Conservation (phyloP, 176 grass and related monocot species). For the Aegilops umbellulata region DNA sequence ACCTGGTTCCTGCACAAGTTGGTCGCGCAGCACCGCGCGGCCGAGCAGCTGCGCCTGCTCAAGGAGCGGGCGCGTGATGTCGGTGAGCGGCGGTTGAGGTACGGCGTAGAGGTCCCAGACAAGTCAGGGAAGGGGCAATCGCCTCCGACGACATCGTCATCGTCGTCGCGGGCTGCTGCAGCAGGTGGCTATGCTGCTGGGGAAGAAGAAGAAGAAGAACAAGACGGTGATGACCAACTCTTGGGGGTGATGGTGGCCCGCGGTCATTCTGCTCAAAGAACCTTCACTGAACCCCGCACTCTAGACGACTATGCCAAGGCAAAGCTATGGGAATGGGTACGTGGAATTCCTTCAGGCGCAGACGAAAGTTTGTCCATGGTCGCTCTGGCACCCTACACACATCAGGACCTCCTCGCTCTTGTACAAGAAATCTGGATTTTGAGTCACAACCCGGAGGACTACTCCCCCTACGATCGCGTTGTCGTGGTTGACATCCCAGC, state of each 20-base stretch:
- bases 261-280: neutral
- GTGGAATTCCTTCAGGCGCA: neutral
- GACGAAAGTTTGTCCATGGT: neutral
- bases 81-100: neutral
- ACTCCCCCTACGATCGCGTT: neutral
- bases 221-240: neutral
- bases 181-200: neutral
- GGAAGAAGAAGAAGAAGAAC: neutral
- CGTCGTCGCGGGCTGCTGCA: neutral
- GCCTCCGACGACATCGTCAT: neutral
- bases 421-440: too few relatives aligned
- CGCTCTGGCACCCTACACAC: too few relatives aligned
- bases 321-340: neutral
- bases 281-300: neutral
- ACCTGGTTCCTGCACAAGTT: neutral
- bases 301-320: neutral
- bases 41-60: neutral
- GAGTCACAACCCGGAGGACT: too few relatives aligned
- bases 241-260: rapidly evolving
- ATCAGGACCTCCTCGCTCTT: too few relatives aligned
- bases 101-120: neutral
- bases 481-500: neutral
- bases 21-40: neutral
- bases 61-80: neutral
- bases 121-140: neutral